Evolutionary conservation across 495 filamentous ascomycete genomes (phyloP).

Genomic region (Haplographium delicatum): DNA sequence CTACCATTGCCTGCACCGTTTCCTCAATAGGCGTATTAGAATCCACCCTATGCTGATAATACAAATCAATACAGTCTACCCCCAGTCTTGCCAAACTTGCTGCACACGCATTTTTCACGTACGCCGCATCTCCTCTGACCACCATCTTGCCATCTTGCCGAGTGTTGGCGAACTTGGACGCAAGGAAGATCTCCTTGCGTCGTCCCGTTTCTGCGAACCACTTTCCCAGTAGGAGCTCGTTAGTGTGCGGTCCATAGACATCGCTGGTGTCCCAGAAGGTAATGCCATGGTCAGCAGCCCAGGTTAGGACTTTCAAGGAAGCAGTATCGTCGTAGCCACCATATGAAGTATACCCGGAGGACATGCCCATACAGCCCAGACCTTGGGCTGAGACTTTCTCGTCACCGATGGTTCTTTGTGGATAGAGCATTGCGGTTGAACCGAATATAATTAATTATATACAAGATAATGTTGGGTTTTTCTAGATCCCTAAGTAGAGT

Average conservation of each 20-base stretch:
- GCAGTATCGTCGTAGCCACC: too few relatives aligned
- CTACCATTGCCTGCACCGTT: constrained; percentile 35
- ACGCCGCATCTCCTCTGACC: constrained; percentile 23
- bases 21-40: constrained; percentile 41
- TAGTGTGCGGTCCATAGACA: constrained; percentile 30
- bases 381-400: constrained; percentile 34
- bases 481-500: too few relatives aligned
- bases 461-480: too few relatives aligned
- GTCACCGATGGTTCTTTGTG: constrained; percentile 36
- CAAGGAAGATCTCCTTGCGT: constrained; percentile 44
- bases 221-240: constrained; percentile 39
- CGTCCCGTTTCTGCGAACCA: constrained; percentile 39
- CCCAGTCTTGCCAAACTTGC: constrained; percentile 42
- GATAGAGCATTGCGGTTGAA: too few relatives aligned
- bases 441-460: too few relatives aligned
- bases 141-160: constrained; percentile 15
- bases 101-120: constrained; percentile 26
- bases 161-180: constrained; percentile 40
- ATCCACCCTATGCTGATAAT: constrained; percentile 71
- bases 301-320: too few relatives aligned
- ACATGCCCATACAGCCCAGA: constrained; percentile 39
- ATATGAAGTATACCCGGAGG: too few relatives aligned
- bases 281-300: too few relatives aligned
- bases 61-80: constrained; percentile 59
- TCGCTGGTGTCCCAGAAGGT: constrained; percentile 36